These are phyloP conservation scores for Lachancea quebecensis DNA, from an alignment of 805 yeast species.

Conservation along the genomic window DNA sequence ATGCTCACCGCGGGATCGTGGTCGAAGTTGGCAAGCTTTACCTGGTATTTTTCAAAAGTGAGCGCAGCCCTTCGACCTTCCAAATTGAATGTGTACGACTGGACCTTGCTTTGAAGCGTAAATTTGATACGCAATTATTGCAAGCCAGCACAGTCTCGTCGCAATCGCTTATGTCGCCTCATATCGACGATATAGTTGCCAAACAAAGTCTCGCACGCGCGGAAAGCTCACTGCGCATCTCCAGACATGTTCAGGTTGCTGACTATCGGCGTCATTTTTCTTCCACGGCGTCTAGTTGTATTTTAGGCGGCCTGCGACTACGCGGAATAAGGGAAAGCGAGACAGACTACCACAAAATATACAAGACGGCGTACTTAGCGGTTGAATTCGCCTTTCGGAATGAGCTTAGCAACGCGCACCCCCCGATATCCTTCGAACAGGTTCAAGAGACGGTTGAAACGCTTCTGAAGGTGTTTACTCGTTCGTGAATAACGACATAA, in stretches of 20 bases:
- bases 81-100: conserved; percentile 6
- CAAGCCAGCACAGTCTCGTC: too few relatives aligned
- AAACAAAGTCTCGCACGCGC: conserved; percentile 16
- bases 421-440: conserved; percentile 25
- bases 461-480: conserved; percentile 29
- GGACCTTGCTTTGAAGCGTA: conserved; percentile 4
- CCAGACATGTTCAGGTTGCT: conserved; percentile 17
- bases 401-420: conserved; percentile 13
- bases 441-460: conserved; percentile 34
- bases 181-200: conserved; percentile 9
- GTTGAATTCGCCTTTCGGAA: conserved; percentile 35
- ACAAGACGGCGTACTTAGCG: conserved; percentile 32
- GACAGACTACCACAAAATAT: conserved; percentile 31
- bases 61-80: not conserved
- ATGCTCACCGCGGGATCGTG: conserved; percentile 21
- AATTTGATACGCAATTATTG: conserved; percentile 6
- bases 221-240: conserved; percentile 11
- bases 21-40: not conserved
- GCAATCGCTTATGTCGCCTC: not conserved
- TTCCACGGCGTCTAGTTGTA: conserved; percentile 30
- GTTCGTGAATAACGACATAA: conserved; percentile 12
- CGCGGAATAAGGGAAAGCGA: conserved; percentile 29
- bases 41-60: not conserved
- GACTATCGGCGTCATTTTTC: conserved; percentile 24
- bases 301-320: conserved; percentile 33